Percentiles rank a stretch among this genome's conserved stretches.
phyloP scores from a whole-genome alignment of 352 stramenopile species.

The Globisporangium acanthophoron region DNA sequence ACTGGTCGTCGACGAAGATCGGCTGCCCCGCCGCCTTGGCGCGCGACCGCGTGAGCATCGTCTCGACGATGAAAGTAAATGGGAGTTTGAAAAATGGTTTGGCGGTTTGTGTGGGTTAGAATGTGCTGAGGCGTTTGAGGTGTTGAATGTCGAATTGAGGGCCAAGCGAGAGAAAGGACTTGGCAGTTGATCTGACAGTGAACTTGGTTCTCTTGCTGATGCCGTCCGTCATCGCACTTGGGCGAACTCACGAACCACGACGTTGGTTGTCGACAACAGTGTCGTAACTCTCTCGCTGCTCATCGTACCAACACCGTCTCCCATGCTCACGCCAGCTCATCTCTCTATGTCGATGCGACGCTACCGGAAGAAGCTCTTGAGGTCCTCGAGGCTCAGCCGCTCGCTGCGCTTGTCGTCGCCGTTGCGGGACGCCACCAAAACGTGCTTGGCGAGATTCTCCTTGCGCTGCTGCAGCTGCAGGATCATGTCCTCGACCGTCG shows the following conservation, averaged over 20 bases:
- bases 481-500: slow-evolving; percentile 92
- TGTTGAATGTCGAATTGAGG: no score
- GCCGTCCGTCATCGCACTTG: no score
- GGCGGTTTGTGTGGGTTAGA: background rate
- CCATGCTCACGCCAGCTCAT: no score
- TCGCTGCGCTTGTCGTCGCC: slow-evolving; percentile 34
- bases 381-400: slow-evolving; percentile 58
- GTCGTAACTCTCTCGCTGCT: no score
- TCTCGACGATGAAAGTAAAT: background rate
- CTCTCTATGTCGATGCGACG: background rate
- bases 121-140: background rate
- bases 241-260: no score
- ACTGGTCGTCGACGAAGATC: slow-evolving; percentile 79
- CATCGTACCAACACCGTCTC: no score
- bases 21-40: slow-evolving; percentile 58
- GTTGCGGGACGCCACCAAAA: slow-evolving; percentile 56
- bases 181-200: no score
- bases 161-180: no score
- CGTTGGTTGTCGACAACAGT: no score
- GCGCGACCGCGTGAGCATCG: slow-evolving; percentile 66
- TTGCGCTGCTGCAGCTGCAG: slow-evolving; percentile 88
- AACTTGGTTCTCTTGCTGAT: no score
- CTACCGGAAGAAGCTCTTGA: slow-evolving; percentile 64
- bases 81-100: background rate
- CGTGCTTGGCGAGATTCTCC: slow-evolving; percentile 76